A percentile compares a stretch with the other conserved stretches of the same genome.
Conservation (phyloP, 2,329 filamentous ascomycete species). For the Hymenoscyphus fraxineus region DNA sequence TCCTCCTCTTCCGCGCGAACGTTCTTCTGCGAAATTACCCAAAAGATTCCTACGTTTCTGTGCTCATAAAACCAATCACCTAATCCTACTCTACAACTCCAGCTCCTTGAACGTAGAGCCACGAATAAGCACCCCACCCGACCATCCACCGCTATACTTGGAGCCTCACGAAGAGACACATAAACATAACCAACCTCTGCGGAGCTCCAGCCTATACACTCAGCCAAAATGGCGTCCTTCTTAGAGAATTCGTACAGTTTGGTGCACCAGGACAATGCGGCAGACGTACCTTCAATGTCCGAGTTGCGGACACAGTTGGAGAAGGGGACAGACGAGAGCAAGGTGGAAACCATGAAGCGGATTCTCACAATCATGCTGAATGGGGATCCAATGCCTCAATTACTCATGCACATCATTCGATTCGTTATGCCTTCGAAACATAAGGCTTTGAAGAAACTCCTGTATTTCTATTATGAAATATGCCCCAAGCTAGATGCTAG, state of each 20-base stretch:
- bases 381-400: conserved; percentile 88
- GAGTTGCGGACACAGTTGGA: conserved; percentile 91
- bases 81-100: neutral
- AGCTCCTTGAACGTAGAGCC: neutral
- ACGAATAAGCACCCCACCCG: neutral
- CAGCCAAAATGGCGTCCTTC: conserved; percentile 80
- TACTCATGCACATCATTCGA: conserved; percentile 99
- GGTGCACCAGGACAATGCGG: conserved; percentile 95
- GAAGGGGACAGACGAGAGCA: conserved; percentile 88
- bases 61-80: conserved; percentile 11
- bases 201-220: conserved; percentile 17
- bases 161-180: conserved; percentile 17
- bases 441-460: conserved; percentile 93
- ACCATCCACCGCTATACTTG: conserved; percentile 13
- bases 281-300: conserved; percentile 83
- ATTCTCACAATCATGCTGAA: conserved; percentile 98
- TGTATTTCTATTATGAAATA: conserved; percentile 99
- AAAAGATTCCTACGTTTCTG: conserved; percentile 14
- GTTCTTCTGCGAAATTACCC: conserved; percentile 16
- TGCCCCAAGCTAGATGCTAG: conserved; percentile 89
- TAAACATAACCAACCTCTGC: conserved; percentile 23
- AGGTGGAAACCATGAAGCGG: conserved; percentile 94
- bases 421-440: conserved; percentile 99
- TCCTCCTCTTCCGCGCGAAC: conserved; percentile 21
- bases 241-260: conserved; percentile 94